Evolutionary conservation across 225 moss, liverwort and hornwort genomes (phyloP).

Genomic region (Rhytidiadelphus loreus): DNA sequence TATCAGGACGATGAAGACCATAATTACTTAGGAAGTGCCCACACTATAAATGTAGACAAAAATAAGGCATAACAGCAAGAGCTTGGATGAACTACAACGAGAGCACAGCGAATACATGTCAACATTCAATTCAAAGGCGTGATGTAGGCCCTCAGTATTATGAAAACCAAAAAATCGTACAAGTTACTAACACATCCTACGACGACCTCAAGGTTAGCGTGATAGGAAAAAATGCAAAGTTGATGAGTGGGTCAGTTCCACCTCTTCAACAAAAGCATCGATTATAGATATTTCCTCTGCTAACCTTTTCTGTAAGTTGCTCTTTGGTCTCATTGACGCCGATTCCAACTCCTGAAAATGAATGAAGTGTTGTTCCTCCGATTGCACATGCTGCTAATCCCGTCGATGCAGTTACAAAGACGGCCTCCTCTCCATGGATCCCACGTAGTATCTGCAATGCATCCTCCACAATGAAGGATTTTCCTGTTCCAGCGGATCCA

Average conservation of each 20-base stretch:
- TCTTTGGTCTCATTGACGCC: constrained; percentile 49
- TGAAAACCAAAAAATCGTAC: not conserved
- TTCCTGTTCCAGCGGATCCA: constrained; percentile 83
- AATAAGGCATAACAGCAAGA: not conserved
- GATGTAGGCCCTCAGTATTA: not conserved
- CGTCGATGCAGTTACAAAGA: constrained; percentile 85
- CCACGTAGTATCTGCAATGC: constrained; percentile 46
- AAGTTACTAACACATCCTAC: not conserved
- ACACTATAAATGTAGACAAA: not conserved
- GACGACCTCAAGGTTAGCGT: not conserved
- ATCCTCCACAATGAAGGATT: constrained; percentile 65
- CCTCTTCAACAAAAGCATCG: not conserved
- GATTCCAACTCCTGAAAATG: constrained; percentile 65
- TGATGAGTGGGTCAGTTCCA: not conserved
- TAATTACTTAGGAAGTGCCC: not conserved
- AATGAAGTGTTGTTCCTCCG: constrained; percentile 78
- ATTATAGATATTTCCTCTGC: not conserved
- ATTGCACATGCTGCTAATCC: constrained; percentile 84
- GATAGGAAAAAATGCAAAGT: not conserved
- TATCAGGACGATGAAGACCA: not conserved
- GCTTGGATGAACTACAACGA: not conserved
- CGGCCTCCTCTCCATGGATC: constrained; percentile 41
- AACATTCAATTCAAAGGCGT: not conserved
- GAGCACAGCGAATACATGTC: not conserved
- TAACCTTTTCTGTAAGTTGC: constrained; percentile 43